A percentile compares a stretch with the other conserved stretches of the same genome.
Evolutionary conservation across 106 monocot genomes (phyloP).

Genomic region (Dendrobium nobile): DNA sequence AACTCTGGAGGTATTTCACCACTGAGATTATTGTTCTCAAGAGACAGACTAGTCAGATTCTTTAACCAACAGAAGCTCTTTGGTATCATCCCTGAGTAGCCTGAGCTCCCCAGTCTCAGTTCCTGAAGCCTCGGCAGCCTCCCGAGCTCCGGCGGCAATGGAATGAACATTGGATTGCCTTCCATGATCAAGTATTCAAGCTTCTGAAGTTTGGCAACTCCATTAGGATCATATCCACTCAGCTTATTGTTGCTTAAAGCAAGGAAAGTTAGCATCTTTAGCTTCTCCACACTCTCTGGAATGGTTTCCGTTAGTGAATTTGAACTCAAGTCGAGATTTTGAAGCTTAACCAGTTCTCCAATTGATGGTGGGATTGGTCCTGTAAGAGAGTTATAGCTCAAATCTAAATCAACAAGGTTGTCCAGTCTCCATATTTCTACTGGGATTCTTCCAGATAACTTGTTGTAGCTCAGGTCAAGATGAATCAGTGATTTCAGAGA

Average conservation of each 20-base stretch:
- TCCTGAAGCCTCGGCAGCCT: constrained; percentile 56
- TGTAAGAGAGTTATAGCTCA: constrained; percentile 75
- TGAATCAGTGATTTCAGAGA: constrained; percentile 46
- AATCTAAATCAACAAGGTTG: constrained; percentile 52
- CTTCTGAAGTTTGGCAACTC: constrained; percentile 42
- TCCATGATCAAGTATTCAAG: constrained; percentile 88
- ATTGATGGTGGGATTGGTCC: constrained; percentile 53
- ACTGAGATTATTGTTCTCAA: constrained; percentile 63
- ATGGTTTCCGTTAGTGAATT: constrained; percentile 53
- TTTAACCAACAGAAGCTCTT: constrained; percentile 37
- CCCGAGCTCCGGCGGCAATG: constrained; percentile 57
- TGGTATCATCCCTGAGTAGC: constrained; percentile 66
- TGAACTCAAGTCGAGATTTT: constrained; percentile 84
- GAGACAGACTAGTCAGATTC: constrained; percentile 66
- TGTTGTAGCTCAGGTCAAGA: constrained; percentile 83
- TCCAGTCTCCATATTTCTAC: constrained; percentile 23
- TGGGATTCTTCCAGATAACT: constrained; percentile 55
- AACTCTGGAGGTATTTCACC: constrained; percentile 54
- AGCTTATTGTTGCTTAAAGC: constrained; percentile 70
- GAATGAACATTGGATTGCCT: constrained; percentile 51
- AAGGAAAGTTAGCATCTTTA: constrained; percentile 45
- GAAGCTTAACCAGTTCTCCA: constrained; percentile 52
- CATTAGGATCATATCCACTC: constrained; percentile 46
- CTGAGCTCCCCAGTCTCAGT: constrained; percentile 74
- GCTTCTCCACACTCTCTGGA: constrained; percentile 32